Percentiles rank a stretch among this genome's conserved stretches.
phyloP scores from a whole-genome alignment of 2,329 filamentous ascomycete species.

The Paecilomyces sp. region DNA sequence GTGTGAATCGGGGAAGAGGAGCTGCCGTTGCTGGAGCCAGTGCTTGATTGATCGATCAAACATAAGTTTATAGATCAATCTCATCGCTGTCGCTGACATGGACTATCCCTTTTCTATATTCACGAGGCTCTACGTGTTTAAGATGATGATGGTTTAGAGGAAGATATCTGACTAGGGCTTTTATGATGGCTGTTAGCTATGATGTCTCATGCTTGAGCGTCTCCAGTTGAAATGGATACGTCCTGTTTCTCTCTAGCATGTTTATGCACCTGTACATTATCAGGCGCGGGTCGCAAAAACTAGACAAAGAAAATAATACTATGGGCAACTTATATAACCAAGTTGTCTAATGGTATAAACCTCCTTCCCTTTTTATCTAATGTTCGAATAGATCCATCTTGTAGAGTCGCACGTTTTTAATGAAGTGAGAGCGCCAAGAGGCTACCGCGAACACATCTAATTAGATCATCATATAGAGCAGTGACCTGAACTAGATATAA shows the following conservation, averaged over 20 bases:
- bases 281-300: not conserved
- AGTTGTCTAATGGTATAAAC: not conserved
- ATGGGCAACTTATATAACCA: not conserved
- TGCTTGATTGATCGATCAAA: not conserved
- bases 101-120: not conserved
- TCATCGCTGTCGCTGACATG: not conserved
- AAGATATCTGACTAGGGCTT: not conserved
- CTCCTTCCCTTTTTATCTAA: not conserved
- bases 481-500: not conserved
- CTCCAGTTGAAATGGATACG: not conserved
- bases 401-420: too few species aligned
- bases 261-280: not conserved
- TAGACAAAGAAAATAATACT: not conserved
- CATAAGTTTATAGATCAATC: not conserved
- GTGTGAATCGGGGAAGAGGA: constrained; percentile 19
- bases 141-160: not conserved
- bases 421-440: too few species aligned
- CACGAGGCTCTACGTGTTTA: not conserved
- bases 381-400: not conserved
- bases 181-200: not conserved
- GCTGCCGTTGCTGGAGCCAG: constrained; percentile 5
- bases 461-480: not conserved
- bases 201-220: not conserved
- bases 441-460: too few species aligned
- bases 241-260: not conserved